Evolutionary conservation across 192 early-diverging fungal genomes (phyloP).

Genomic region (Spizellomyces punctatus): DNA sequence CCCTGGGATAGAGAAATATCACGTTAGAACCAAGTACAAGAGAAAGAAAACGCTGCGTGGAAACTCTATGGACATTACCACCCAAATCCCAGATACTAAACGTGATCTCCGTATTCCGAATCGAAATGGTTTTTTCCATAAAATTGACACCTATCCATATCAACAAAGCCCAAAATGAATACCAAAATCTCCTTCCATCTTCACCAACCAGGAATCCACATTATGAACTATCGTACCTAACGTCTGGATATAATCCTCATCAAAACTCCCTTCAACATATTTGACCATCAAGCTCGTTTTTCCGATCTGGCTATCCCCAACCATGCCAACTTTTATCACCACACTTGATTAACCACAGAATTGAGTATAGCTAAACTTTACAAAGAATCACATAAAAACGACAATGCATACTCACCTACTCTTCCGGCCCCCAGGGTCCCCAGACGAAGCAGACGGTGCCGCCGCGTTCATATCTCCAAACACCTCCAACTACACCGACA

Average conservation of each 20-base stretch:
- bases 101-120: conserved; percentile 89
- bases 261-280: conserved; percentile 94
- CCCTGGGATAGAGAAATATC: conserved; percentile 50
- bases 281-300: conserved; percentile 98
- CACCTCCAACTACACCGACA: too few relatives aligned
- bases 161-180: too few relatives aligned
- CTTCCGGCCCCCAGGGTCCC: too few relatives aligned
- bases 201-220: neutral
- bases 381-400: too few relatives aligned
- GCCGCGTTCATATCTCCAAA: too few relatives aligned
- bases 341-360: conserved; percentile 50
- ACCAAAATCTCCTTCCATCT: conserved; percentile 4
- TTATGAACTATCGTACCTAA: conserved; percentile 59
- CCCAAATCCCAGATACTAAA: conserved; percentile 99
- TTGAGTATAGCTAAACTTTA: too few relatives aligned
- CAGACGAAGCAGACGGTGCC: too few relatives aligned
- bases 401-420: too few relatives aligned
- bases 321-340: conserved; percentile 93
- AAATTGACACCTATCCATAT: conserved; percentile 81
- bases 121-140: conserved; percentile 93
- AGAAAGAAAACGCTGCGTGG: neutral
- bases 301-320: conserved; percentile 95
- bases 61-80: conserved; percentile 46
- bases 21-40: neutral
- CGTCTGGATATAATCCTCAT: conserved; percentile 95